phyloP scores from a whole-genome alignment of 176 grass and related monocot genomes.

The Tillandsia leiboldiana region DNA sequence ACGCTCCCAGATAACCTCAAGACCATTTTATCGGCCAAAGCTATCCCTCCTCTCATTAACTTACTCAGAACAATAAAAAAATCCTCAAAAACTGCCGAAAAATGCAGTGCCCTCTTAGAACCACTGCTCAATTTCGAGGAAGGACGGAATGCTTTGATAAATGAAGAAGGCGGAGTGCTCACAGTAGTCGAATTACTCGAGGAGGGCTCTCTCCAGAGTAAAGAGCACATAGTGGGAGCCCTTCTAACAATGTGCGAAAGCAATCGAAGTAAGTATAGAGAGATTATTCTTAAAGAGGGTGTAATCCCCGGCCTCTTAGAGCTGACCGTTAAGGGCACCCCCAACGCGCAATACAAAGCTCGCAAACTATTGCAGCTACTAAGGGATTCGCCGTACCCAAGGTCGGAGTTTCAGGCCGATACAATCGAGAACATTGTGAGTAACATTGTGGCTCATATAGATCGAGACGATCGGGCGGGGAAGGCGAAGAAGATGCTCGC shows the following conservation, averaged over 20 bases:
- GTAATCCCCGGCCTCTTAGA: slow-evolving; percentile 16
- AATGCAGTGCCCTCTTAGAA: slow-evolving; percentile 8
- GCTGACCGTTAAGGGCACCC: slow-evolving; percentile 14
- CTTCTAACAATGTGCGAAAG: slow-evolving; percentile 18
- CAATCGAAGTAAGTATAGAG: slow-evolving; percentile 12
- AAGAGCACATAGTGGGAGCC: slow-evolving; percentile 7
- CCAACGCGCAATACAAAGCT: slow-evolving; percentile 13
- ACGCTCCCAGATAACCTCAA: slow-evolving; percentile 2
- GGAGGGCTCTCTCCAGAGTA: slow-evolving; percentile 7
- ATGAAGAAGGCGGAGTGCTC: slow-evolving; percentile 15
- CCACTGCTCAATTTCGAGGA: slow-evolving; percentile 6
- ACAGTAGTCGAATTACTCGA: slow-evolving; percentile 13
- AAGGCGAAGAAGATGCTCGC: slow-evolving; percentile 22
- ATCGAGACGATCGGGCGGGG: slow-evolving; percentile 1
- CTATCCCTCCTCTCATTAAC: slow-evolving; percentile 16
- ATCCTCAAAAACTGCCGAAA: slow-evolving; percentile 7
- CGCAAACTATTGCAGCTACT: slow-evolving; percentile 6
- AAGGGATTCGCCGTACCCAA: slow-evolving; percentile 3
- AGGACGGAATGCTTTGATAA: slow-evolving; percentile 3
- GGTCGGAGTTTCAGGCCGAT: slow-evolving; percentile 2
- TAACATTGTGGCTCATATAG: slow-evolving; percentile 6
- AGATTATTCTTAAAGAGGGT: slow-evolving; percentile 18
- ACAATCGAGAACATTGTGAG: slow-evolving; percentile 10
- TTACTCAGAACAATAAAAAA: slow-evolving; percentile 13
- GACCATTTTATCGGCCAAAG: neutral